Conservation (phyloP, 768 basidiomycete species). For the Lentinula boryana region DNA sequence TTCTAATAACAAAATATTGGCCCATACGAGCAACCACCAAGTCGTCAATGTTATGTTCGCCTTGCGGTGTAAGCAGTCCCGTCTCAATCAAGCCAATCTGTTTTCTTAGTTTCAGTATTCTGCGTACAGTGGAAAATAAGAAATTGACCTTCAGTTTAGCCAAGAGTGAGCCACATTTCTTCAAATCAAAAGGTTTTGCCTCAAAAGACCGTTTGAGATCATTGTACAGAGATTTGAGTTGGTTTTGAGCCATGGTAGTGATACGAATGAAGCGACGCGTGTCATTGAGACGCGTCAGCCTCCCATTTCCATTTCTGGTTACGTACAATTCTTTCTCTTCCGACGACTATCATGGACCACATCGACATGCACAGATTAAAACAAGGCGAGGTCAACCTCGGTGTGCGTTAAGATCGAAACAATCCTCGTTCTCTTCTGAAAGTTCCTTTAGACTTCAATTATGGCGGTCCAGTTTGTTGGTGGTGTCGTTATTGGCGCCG, state of each 20-base stretch:
- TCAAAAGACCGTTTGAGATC: constrained; percentile 65
- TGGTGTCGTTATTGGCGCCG: constrained; percentile 95
- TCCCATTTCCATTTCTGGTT: constrained; percentile 13
- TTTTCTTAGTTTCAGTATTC: neutral
- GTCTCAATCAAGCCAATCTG: constrained; percentile 76
- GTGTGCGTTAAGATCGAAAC: constrained; percentile 47
- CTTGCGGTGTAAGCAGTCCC: constrained; percentile 71
- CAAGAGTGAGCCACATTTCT: constrained; percentile 57
- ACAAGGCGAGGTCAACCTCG: constrained; percentile 93
- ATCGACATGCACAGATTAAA: constrained; percentile 88
- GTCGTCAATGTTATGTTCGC: constrained; percentile 57
- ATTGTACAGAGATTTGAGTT: constrained; percentile 56
- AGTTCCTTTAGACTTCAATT: constrained; percentile 78
- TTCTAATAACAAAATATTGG: neutral
- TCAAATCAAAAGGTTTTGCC: constrained; percentile 60
- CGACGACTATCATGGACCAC: constrained; percentile 41
- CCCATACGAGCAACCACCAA: constrained; percentile 68
- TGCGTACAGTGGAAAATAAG: neutral
- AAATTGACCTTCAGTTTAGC: constrained; percentile 65
- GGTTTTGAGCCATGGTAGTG: constrained; percentile 40
- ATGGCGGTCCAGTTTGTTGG: constrained; percentile 97
- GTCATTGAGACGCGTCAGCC: constrained; percentile 51
- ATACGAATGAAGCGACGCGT: constrained; percentile 20
- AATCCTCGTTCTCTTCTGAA: neutral
- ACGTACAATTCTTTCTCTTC: constrained; percentile 19